Base-by-base conservation (phyloP, 306 rosid genomes). In the Argentina anserina region DNA sequence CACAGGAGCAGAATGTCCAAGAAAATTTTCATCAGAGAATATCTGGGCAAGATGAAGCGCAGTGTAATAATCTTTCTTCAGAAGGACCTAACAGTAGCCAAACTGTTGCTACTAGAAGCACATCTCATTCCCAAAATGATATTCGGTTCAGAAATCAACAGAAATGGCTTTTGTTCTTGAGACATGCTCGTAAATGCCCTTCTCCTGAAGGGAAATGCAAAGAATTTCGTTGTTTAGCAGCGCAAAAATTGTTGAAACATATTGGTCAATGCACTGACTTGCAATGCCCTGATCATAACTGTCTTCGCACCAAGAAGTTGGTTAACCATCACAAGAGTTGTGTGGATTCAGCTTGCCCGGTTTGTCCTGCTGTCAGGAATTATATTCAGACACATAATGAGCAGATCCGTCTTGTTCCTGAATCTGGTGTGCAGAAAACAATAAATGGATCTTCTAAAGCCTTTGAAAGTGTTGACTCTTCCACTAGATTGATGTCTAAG, bases 101-200 rank as follows among this genome's bases (percentile, higher is more conserved):
- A 84, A 69, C 82, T 76, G 90, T 74, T 76, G 72, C 76, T 28
- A 62, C 87, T 63, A 83, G 85, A 79, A 82, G 77, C 63, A 72
- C 81, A 47, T 39, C 86, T 70, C 86, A 80, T 79, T 79, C 75
- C 58, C 77, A 71, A 50, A 90, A 84, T 78, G 42, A 80, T 20
- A 81, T 49, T 26, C 85, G 80, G 21, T 89, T 80, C 65, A 69
- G 74, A 75, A 88, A 90, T 82, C 99, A 95, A 75, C 97, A 87
- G 75, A 88, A 81, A 76, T 95, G 99, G 99, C 97, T 95, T 82
- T 76, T 95, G 77, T 95, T 95, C 84, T 78, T 95, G 65, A 80
- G 84, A 56, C 99, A 95, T 84, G 99, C 99, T 25, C 88, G 93
- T 47, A 76, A 84, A 4, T 95, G 99, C 76, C 34, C 80, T 49